phyloP scores from a whole-genome alignment of 805 yeast species.

The Lachancea thermotolerans region DNA sequence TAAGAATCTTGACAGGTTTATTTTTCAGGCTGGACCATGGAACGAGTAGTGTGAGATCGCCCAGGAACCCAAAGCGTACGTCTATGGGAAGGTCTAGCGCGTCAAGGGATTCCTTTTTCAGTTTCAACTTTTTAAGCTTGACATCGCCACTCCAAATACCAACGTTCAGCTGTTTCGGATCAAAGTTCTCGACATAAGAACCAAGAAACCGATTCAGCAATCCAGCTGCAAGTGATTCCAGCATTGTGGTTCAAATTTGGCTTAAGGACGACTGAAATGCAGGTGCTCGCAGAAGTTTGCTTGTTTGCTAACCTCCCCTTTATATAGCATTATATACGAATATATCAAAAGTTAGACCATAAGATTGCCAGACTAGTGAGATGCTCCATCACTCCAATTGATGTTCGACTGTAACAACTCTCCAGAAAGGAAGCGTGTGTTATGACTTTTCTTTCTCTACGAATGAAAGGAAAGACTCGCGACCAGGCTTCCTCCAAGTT shows the following conservation, averaged over 20 bases:
- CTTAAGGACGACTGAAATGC: too few species aligned
- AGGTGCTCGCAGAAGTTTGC: too few species aligned
- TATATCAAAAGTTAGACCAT: too few species aligned
- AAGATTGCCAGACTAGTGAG: too few species aligned
- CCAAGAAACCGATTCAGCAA: slow-evolving; percentile 30
- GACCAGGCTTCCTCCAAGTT: too few species aligned
- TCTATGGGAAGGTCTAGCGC: slow-evolving; percentile 78
- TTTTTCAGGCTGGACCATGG: slow-evolving; percentile 95
- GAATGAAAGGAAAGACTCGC: too few species aligned
- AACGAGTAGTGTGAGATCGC: slow-evolving; percentile 80
- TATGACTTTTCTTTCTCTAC: too few species aligned
- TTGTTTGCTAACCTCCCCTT: too few species aligned
- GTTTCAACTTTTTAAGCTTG: slow-evolving; percentile 63
- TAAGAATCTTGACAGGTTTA: slow-evolving; percentile 81
- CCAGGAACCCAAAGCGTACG: slow-evolving; percentile 83
- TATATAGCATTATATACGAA: too few species aligned
- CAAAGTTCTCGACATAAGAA: slow-evolving; percentile 87
- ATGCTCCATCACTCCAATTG: too few species aligned
- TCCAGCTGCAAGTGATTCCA: slow-evolving; percentile 33
- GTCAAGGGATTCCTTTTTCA: slow-evolving; percentile 86
- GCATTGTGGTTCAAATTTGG: slow-evolving; percentile 15
- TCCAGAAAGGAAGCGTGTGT: too few species aligned
- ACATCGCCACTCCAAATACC: slow-evolving; percentile 99
- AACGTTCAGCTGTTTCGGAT: slow-evolving; percentile 87
- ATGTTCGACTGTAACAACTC: too few species aligned